phyloP scores from a whole-genome alignment of 305 asterid species.

The Fraxinus latifolia region DNA sequence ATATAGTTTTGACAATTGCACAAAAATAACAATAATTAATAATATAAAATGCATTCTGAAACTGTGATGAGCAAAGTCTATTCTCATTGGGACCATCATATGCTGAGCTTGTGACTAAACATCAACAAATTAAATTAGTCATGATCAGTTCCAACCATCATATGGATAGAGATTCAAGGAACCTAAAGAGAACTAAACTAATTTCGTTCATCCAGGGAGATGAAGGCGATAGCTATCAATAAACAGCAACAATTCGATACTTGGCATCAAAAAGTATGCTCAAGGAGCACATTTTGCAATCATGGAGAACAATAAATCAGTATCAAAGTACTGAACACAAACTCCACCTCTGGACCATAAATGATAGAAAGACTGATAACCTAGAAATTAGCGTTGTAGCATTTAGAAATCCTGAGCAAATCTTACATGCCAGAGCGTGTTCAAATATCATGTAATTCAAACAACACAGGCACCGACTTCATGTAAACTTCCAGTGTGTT shows the following conservation, averaged over 20 bases:
- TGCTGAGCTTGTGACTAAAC: constrained; percentile 48
- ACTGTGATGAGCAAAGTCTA: constrained; percentile 27
- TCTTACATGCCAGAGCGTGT: background rate
- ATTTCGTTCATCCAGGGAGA: background rate
- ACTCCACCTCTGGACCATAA: background rate
- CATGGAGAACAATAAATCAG: background rate
- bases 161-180: background rate
- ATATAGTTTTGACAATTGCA: constrained; percentile 20
- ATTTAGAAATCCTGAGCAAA: background rate
- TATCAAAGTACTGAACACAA: background rate
- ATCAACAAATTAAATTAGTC: constrained; percentile 11
- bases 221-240: background rate
- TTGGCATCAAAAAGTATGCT: background rate
- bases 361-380: background rate
- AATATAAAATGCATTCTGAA: constrained; percentile 25
- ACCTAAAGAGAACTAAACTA: background rate
- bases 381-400: background rate
- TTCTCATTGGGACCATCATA: constrained; percentile 56
- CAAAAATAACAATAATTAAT: constrained; percentile 14
- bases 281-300: background rate
- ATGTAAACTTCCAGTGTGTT: constrained; percentile 6
- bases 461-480: background rate
- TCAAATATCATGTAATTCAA: background rate
- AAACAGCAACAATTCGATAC: background rate
- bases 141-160: background rate